Evolutionary conservation across 2,329 filamentous ascomycete species (phyloP).

Genomic region (Akanthomyces dipterigenus): DNA sequence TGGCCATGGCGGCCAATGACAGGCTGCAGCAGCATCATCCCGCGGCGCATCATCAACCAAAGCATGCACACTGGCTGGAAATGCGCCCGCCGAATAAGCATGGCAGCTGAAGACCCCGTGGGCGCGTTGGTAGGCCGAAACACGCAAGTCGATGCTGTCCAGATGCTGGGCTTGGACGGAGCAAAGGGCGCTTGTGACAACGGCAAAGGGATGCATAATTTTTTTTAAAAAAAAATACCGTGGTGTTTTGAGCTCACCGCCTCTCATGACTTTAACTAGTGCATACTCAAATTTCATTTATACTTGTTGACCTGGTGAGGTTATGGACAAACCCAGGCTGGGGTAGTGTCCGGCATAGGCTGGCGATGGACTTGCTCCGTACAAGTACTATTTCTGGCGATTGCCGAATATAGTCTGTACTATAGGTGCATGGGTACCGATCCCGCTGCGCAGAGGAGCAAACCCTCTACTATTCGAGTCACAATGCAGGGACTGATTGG

Average conservation of each 20-base stretch:
- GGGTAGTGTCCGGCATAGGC: neutral
- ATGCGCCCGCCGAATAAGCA: neutral
- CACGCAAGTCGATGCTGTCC: neutral
- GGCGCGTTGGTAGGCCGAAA: neutral
- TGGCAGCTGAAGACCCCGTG: neutral
- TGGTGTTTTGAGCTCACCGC: neutral
- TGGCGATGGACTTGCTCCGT: neutral
- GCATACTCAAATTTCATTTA: too few relatives aligned
- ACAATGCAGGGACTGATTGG: neutral
- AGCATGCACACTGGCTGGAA: neutral
- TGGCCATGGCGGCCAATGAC: constrained; percentile 14
- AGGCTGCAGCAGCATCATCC: neutral
- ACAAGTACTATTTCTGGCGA: neutral
- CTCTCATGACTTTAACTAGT: neutral
- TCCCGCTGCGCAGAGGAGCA: neutral
- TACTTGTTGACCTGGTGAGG: neutral
- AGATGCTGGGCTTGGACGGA: neutral
- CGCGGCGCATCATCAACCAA: neutral
- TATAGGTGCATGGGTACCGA: neutral
- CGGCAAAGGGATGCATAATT: neutral
- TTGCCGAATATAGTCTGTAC: neutral
- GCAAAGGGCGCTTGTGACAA: neutral
- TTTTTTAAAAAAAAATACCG: neutral
- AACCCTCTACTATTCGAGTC: neutral
- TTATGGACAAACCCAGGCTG: too few relatives aligned